Conservation (phyloP, 2,329 filamentous ascomycete species). For the Clonostachys solani region DNA sequence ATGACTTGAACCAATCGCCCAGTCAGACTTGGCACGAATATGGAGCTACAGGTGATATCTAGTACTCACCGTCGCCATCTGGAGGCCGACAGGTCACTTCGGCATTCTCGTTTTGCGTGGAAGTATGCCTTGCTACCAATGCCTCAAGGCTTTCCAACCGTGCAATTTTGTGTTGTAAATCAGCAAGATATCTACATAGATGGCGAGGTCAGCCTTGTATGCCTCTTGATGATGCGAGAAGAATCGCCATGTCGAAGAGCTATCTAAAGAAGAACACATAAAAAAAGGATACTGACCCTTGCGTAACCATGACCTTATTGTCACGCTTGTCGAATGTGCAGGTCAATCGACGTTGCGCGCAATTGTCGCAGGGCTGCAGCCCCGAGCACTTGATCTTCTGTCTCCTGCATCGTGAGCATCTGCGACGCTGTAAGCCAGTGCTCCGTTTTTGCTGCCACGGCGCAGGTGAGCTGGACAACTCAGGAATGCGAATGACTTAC, state of each 20-base stretch:
- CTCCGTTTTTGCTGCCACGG: too few species aligned
- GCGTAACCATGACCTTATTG: slow-evolving; percentile 42
- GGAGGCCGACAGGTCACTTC: too few species aligned
- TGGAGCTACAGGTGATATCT: too few species aligned
- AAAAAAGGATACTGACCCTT: slow-evolving; percentile 26
- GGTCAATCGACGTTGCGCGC: slow-evolving; percentile 20
- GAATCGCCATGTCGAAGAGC: slow-evolving; percentile 1
- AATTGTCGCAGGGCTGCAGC: slow-evolving; percentile 21
- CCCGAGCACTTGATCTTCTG: slow-evolving; percentile 28
- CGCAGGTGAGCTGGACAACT: too few species aligned
- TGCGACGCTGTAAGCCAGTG: too few species aligned
- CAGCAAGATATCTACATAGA: background rate
- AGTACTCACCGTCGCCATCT: too few species aligned
- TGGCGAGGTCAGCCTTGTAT: slow-evolving; percentile 18
- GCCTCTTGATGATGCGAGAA: slow-evolving; percentile 19
- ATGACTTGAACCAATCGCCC: too few species aligned
- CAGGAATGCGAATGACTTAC: too few species aligned
- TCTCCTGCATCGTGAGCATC: slow-evolving; percentile 18
- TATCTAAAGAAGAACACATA: slow-evolving; percentile 7
- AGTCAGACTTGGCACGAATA: too few species aligned
- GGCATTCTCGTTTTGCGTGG: background rate
- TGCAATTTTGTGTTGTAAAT: slow-evolving; percentile 7
- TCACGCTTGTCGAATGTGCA: slow-evolving; percentile 33
- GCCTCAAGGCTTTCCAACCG: slow-evolving; percentile 7
- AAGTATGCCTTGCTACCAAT: slow-evolving; percentile 1